phyloP scores from a whole-genome alignment of 108 stramenopile genomes.

The Pseudonitzschia multiseries region DNA sequence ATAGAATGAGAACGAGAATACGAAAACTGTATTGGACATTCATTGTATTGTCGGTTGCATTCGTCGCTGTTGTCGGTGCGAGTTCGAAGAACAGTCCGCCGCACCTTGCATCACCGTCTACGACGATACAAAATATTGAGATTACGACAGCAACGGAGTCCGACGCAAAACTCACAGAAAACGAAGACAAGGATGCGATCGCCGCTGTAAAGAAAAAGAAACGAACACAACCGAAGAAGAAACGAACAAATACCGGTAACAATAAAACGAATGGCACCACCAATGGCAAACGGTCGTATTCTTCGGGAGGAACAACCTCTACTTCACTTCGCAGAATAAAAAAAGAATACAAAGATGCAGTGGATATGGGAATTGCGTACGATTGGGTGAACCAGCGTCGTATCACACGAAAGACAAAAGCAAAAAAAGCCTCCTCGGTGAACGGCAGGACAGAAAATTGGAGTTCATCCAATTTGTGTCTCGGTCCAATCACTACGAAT shows the following conservation, averaged over 20 bases:
- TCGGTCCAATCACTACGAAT: constrained; percentile 75
- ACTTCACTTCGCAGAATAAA: constrained; percentile 67
- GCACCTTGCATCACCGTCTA: background rate
- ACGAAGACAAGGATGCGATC: background rate
- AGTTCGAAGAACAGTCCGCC: background rate
- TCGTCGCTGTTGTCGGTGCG: constrained; percentile 2
- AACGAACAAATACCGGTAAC: background rate
- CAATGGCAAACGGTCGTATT: background rate
- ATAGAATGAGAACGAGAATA: background rate
- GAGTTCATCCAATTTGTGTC: constrained; percentile 37
- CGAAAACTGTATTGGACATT: background rate
- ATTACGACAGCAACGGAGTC: background rate
- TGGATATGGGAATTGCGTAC: constrained; percentile 76
- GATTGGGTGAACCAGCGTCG: constrained; percentile 69
- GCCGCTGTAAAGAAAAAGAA: background rate
- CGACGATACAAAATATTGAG: background rate
- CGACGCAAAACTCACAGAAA: background rate
- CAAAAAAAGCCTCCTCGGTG: constrained; percentile 1
- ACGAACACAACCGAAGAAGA: background rate
- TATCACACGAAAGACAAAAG: constrained; percentile 19
- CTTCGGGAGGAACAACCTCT: constrained; percentile 1
- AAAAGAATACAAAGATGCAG: constrained; percentile 80
- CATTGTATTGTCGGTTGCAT: background rate
- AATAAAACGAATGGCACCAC: background rate
- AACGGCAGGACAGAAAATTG: background rate